Conservation (phyloP, 768 basidiomycete species). For the Lentinula detonsa region DNA sequence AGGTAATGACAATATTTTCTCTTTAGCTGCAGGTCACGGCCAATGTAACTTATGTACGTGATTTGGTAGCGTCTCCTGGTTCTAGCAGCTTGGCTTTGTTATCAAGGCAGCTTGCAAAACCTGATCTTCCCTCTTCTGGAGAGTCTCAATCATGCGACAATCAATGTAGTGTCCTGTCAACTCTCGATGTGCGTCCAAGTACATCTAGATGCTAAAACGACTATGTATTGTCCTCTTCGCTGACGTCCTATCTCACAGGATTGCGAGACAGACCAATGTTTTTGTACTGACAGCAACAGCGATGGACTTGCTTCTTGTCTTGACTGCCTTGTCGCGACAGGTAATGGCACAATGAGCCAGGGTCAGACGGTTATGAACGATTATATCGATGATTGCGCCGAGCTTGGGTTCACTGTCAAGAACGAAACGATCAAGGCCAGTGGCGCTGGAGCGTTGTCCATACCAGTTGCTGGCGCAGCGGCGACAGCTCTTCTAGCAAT, state of each 20-base stretch:
- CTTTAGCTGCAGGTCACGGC: neutral
- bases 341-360: neutral
- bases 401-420: neutral
- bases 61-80: neutral
- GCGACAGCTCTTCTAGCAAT: no score
- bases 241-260: neutral
- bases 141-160: neutral
- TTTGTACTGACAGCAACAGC: neutral
- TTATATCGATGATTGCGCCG: neutral
- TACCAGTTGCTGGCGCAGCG: neutral
- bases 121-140: neutral
- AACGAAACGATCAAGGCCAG: neutral
- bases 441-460: neutral
- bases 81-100: neutral
- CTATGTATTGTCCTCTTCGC: neutral
- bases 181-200: neutral
- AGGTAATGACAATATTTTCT: neutral
- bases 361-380: neutral
- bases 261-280: neutral
- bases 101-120: neutral
- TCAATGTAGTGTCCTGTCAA: neutral
- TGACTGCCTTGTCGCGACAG: neutral
- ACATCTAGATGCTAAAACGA: no score
- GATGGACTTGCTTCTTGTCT: neutral
- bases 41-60: neutral